Evolutionary conservation across 176 grass and related monocot genomes (phyloP), one percentile per base, ranked within the genome.

Genomic region (Phoenix roebelenii): DNA sequence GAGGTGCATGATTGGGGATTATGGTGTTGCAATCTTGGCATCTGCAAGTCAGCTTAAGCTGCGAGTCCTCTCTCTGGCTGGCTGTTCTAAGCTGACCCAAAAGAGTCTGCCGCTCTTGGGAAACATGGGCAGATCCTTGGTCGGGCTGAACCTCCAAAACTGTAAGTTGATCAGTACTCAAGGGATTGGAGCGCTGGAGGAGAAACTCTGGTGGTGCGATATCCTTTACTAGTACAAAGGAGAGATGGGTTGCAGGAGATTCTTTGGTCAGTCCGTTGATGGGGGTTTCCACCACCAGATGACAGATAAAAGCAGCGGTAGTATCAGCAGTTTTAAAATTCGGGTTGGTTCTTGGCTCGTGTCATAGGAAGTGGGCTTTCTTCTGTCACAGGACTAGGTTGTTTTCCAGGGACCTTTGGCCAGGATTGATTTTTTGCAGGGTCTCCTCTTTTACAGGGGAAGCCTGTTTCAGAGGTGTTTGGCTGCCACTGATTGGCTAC

Each of bases 131-230:
- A 63, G 74, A 12, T 88, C 84, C 3, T 60, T 98, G 66, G 66
- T 80, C 69, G 93, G 82, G 19, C 79, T 98, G 49, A 98, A 92
- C 65, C 81, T 98, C 15, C 88, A 88, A 72, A 88, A 67, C 60
- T 98, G 94, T 82, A 83, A 88, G 72, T 69, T 89, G 58, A 84
- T 88, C 50, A 81, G 81, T 59, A 83, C 74, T 59, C 68, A 77
- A 58, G 82, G 72, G 61, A 76, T 88, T n/a, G 85, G 83, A 10
- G 78, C 85, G 5, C 61, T 98, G 54, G 88, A 89, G 76, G 83
- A 88, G 67, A 81, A 85, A 51, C 76, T 98, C 50, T 89, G 79
- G 81, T 82, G 76, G 82, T 98, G 93, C 3, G 88, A 89, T 71
- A 89, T 98, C 78, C 81, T 98, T 61, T 78, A 65, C 55, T 97